Evolutionary conservation across 257 asterid genomes (phyloP).

Genomic region (Ligustrum vulgare): DNA sequence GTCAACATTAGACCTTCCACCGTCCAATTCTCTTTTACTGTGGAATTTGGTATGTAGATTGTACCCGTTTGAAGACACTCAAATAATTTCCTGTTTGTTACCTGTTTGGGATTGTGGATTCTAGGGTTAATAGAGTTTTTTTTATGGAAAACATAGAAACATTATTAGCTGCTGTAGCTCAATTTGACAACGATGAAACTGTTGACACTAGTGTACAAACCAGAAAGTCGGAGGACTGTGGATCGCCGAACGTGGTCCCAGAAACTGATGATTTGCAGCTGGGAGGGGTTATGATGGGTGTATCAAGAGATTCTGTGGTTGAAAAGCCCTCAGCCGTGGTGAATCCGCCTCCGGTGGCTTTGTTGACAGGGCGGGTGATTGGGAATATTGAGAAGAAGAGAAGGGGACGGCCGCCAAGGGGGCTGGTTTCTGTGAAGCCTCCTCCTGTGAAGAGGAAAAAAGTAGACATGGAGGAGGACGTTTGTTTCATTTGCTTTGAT

Average conservation of each 20-base stretch:
- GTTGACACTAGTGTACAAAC: background rate
- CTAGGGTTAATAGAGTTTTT: background rate
- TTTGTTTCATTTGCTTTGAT: slow-evolving; percentile 94
- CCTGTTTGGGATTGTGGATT: background rate
- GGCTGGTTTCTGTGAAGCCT: slow-evolving; percentile 33
- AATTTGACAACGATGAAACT: slow-evolving; percentile 46
- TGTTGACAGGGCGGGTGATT: slow-evolving; percentile 25
- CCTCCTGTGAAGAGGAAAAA: slow-evolving; percentile 54
- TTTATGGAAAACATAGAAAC: slow-evolving; percentile 43
- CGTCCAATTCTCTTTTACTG: background rate
- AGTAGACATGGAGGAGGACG: slow-evolving; percentile 60
- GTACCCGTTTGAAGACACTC: background rate
- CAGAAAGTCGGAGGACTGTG: slow-evolving; percentile 22
- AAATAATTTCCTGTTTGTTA: background rate
- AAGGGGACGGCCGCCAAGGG: slow-evolving; percentile 80
- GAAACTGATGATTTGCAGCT: slow-evolving; percentile 27
- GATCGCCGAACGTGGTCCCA: slow-evolving; percentile 24
- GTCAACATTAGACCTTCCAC: background rate
- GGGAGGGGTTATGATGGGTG: background rate
- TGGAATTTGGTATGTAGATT: background rate
- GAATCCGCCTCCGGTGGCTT: slow-evolving; percentile 11
- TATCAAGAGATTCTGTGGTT: background rate
- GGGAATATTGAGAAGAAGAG: slow-evolving; percentile 52
- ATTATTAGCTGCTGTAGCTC: slow-evolving; percentile 60
- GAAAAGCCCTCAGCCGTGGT: slow-evolving; percentile 20